Percentiles rank a stretch among this genome's conserved stretches.
phyloP scores from a whole-genome alignment of 2,329 filamentous ascomycete genomes.

The Emericellopsis atlantica region DNA sequence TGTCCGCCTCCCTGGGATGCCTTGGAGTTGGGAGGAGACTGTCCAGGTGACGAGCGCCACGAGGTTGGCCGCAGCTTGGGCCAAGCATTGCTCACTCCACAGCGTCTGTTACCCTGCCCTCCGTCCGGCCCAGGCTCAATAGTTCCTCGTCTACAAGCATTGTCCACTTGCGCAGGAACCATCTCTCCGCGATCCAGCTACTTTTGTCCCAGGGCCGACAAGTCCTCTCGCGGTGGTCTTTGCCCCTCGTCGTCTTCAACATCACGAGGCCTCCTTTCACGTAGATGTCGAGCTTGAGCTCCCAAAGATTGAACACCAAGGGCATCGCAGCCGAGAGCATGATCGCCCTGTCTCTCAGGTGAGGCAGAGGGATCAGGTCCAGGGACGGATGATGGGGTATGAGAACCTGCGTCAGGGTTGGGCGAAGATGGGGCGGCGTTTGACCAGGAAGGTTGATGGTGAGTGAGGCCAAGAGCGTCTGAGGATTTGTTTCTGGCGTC shows the following conservation, averaged over 20 bases:
- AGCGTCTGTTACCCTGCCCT: too few species aligned
- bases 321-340: constrained; percentile 11
- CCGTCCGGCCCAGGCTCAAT: too few species aligned
- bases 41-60: too few species aligned
- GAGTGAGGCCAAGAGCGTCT: constrained; percentile 2
- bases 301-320: constrained; percentile 7
- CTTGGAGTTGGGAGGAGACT: too few species aligned
- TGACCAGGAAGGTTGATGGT: accelerated
- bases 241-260: not conserved
- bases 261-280: constrained; percentile 7
- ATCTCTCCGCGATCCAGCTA: constrained; percentile 14
- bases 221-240: not conserved
- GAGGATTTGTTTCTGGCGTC: constrained; percentile 1
- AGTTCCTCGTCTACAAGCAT: not conserved
- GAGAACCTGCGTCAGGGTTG: constrained; percentile 12
- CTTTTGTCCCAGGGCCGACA: constrained; percentile 14
- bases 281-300: constrained; percentile 14
- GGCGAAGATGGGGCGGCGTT: constrained; percentile 8
- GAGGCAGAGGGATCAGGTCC: constrained; percentile 12
- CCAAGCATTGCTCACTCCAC: too few species aligned
- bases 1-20: too few species aligned
- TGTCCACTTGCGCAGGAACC: constrained; percentile 9
- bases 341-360: constrained; percentile 12
- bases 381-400: constrained; percentile 12
- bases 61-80: too few species aligned